A percentile compares a stretch with the other conserved stretches of the same genome.
Conservation (phyloP, 768 basidiomycete species). For the Pholiota molesta region DNA sequence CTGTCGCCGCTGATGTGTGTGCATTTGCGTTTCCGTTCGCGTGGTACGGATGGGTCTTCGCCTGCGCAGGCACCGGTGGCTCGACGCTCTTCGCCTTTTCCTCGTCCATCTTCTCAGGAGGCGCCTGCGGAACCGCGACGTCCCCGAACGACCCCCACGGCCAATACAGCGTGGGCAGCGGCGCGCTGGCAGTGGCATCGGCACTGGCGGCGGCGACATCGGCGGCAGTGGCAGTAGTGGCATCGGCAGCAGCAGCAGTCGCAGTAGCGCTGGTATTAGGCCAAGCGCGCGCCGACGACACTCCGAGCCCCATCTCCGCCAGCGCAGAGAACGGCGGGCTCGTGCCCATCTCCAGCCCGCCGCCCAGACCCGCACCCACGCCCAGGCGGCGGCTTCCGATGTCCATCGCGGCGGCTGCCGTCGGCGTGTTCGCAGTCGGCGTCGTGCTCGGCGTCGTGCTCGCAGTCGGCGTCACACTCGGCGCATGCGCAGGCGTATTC, state of each 20-base stretch:
- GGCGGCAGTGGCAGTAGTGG: too few species aligned
- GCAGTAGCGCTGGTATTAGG: too few species aligned
- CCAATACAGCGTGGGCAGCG: slow-evolving; percentile 21
- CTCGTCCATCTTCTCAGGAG: too few species aligned
- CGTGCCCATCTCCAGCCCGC: slow-evolving; percentile 26
- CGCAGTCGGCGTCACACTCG: too few species aligned
- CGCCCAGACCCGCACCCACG: background rate
- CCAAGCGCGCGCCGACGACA: too few species aligned
- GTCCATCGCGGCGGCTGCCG: background rate
- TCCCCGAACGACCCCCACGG: slow-evolving; percentile 25
- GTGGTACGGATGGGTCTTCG: too few species aligned
- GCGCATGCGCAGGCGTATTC: background rate
- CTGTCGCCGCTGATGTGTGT: background rate
- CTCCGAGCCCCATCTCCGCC: slow-evolving; percentile 12
- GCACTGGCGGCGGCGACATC: too few species aligned
- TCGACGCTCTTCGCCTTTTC: slow-evolving; percentile 23
- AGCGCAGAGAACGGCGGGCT: slow-evolving; percentile 36
- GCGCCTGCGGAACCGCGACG: too few species aligned
- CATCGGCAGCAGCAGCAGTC: too few species aligned
- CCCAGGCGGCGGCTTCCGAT: slow-evolving; percentile 4
- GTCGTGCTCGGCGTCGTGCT: too few species aligned
- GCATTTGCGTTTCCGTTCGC: background rate
- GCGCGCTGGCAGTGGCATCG: too few species aligned
- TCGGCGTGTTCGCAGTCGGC: background rate
- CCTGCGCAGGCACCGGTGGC: too few species aligned